These are phyloP conservation scores for Pythium insidiosum DNA, from an alignment of 352 stramenopile genomes.

Conservation along the genomic window DNA sequence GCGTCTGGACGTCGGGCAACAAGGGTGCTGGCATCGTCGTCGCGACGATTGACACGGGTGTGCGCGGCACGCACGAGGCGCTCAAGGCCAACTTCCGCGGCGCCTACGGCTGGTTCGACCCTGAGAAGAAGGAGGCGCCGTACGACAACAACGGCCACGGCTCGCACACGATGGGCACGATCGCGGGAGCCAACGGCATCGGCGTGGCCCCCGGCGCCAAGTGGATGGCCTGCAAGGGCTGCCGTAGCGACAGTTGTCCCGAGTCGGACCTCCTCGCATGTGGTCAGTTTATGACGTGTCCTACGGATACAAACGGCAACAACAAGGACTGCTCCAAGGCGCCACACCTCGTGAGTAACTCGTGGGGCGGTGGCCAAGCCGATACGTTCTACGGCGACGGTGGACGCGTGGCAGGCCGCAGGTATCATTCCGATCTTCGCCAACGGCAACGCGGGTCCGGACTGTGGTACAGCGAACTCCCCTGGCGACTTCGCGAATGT, in stretches of 20 bases:
- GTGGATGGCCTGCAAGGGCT: constrained; percentile 5
- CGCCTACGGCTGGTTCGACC: constrained; percentile 19
- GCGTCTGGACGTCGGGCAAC: constrained; percentile 9
- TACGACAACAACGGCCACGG: constrained; percentile 8
- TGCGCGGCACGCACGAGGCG: constrained; percentile 4
- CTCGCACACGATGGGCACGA: constrained; percentile 5
- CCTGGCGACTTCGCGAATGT: constrained; percentile 19
- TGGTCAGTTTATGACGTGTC: constrained; percentile 9
- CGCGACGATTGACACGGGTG: constrained; percentile 9
- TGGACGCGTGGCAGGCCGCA: constrained; percentile 11
- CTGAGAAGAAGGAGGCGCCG: constrained; percentile 5
- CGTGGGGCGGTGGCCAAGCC: constrained; percentile 10
- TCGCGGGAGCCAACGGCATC: constrained; percentile 1
- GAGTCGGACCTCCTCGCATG: constrained; percentile 6
- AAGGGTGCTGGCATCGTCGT: constrained; percentile 7
- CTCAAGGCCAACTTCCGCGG: constrained; percentile 11
- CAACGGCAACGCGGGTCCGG: constrained; percentile 13
- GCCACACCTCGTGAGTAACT: constrained; percentile 17
- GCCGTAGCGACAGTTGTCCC: not conserved
- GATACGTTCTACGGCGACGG: constrained; percentile 3
- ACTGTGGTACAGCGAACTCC: constrained; percentile 14
- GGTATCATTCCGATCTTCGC: constrained; percentile 22
- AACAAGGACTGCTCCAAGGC: constrained; percentile 15
- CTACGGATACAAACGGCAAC: constrained; percentile 3
- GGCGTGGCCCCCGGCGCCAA: constrained; percentile 3